Evolutionary conservation across 129 eudicot species (phyloP), one percentile per base, ranked within the genome.

Genomic region (Heracleum sosnowskyi): DNA sequence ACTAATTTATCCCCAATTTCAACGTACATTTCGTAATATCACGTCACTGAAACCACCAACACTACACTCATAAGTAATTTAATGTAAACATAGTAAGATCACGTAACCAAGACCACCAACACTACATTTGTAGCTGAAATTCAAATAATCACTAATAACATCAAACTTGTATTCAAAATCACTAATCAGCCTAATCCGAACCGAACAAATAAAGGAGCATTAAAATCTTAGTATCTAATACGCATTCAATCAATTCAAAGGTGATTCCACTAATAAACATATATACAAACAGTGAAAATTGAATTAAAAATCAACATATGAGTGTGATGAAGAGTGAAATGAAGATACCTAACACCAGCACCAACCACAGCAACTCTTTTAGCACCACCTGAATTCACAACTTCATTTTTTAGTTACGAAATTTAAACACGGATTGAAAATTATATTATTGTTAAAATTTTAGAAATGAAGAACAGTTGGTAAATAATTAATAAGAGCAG

Each of bases 301-400:
- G 34, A 29, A 64, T 33, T 36, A 16, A 18, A 31, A 69, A 17
- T 7, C 1, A 69, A 12, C 10, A 62, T 36, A 26, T 74, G 15
- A 60, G 33, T 10, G 34, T 60, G 49, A 26, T 26, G 20, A 31
- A 37, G 47, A 29, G 70, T 15, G 41, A 72, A 34, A 42, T 45
- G 53, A 4, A 7, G 62, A 10, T 74, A 91, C 98, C 98, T 94
- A 75, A 91, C 97, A 75, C 98, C 98, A 74, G 97, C 97, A 78
- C 98, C 98, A 83, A 94, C 90, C 75, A 94, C 92, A 3, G 98
- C 98, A 78, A 94, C 97, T 80, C 93, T 87, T 82, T 83, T 91
- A 75, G 85, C 79, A 62, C 84, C 71, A 80, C 85, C 95, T 93
- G 87, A 75, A 87, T 44, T 44, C 79, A 81, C 31, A 63, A 74